These are phyloP conservation scores for Acer campestre DNA, from an alignment of 345 rosid genomes.

Conservation along the genomic window DNA sequence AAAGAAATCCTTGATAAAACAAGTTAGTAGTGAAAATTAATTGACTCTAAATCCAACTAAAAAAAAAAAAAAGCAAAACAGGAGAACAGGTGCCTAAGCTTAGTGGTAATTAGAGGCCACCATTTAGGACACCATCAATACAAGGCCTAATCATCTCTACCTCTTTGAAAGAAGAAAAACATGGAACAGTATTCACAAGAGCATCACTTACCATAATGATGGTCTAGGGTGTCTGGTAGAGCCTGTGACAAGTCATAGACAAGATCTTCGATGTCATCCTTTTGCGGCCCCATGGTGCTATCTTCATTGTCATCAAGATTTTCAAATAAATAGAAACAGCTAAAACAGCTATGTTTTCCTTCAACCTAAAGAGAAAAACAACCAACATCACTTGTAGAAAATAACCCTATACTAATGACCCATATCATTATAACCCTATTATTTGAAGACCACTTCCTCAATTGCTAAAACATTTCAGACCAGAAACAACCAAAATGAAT, in stretches of 20 bases:
- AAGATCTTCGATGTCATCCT: slow-evolving; percentile 32
- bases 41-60: slow-evolving; percentile 10
- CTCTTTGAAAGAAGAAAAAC: background rate
- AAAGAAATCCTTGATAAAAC: background rate
- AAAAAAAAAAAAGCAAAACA: slow-evolving; percentile 5
- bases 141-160: background rate
- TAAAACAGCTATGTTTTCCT: slow-evolving; percentile 56
- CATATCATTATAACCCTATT: background rate
- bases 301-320: slow-evolving; percentile 43
- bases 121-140: slow-evolving; percentile 7
- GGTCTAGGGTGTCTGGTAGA: slow-evolving; percentile 56
- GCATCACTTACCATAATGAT: slow-evolving; percentile 55
- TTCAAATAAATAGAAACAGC: slow-evolving; percentile 81
- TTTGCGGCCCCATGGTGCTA: slow-evolving; percentile 36
- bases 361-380: slow-evolving; percentile 57
- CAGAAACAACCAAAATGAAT: background rate
- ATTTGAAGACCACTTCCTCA: background rate
- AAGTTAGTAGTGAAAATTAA: background rate
- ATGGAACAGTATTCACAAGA: slow-evolving; percentile 5
- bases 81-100: background rate
- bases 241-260: slow-evolving; percentile 57
- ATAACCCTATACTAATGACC: background rate
- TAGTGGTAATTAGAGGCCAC: background rate
- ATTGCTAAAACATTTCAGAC: slow-evolving; percentile 4
- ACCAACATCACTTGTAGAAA: slow-evolving; percentile 13